Evolutionary conservation across 345 rosid genomes (phyloP).

Genomic region (Dovyalis caffra): DNA sequence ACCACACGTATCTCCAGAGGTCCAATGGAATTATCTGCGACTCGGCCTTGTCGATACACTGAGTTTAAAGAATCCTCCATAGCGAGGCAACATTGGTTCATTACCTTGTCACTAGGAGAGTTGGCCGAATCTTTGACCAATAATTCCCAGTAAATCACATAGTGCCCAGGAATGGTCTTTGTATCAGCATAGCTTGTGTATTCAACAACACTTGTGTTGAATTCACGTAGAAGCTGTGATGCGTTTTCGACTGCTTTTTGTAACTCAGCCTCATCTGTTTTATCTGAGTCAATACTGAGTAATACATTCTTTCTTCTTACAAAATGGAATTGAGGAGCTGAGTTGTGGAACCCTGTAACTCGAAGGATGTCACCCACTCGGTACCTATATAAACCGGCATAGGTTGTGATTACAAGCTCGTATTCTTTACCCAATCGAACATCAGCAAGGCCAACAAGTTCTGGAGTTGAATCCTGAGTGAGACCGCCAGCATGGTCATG

Average conservation of each 20-base stretch:
- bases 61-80: constrained; percentile 43
- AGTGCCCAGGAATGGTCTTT: constrained; percentile 41
- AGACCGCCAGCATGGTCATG: constrained; percentile 9
- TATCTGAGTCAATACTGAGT: constrained; percentile 43
- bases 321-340: constrained; percentile 40
- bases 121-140: constrained; percentile 25
- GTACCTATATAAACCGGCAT: constrained; percentile 39
- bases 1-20: constrained; percentile 45
- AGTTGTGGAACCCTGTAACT: constrained; percentile 42
- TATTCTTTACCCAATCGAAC: constrained; percentile 41
- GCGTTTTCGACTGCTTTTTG: constrained; percentile 42
- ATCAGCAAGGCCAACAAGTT: constrained; percentile 35
- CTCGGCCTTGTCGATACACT: constrained; percentile 45
- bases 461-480: constrained; percentile 25
- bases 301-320: constrained; percentile 40
- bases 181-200: constrained; percentile 46
- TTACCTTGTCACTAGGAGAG: constrained; percentile 25
- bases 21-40: constrained; percentile 38
- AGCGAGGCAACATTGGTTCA: constrained; percentile 31
- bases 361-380: constrained; percentile 41
- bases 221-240: constrained; percentile 16
- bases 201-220: constrained; percentile 36
- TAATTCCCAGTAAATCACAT: constrained; percentile 46
- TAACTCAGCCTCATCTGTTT: constrained; percentile 42
- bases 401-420: constrained; percentile 43